Evolutionary conservation across 768 basidiomycete genomes (phyloP), one percentile per base, ranked within the genome.

Genomic region (Naganishia antarctica): DNA sequence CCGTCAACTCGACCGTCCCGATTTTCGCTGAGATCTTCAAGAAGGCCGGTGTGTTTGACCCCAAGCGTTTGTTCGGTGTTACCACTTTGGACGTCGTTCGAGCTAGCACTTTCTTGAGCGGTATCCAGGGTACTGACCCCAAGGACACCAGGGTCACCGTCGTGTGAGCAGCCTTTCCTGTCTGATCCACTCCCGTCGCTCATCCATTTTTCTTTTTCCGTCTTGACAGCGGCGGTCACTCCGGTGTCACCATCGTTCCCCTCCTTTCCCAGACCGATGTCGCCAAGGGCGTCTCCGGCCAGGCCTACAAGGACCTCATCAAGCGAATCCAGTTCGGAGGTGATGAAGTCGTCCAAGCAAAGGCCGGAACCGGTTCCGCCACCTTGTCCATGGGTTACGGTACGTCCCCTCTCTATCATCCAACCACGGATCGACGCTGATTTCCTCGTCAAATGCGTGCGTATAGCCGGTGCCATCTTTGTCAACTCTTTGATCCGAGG

Each of bases 41-140:
- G 80, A 89, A 91, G 78, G 88, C 88, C 13, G 92, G 92, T 66
- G 89, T 89, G 65, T 97, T 88, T 81, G 85, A 99, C 82, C 90
- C 91, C 61, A 81, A 81, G 65, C 88, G 84, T 70, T 78, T 98
- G 73, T 98, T 96, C 78, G 96, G 94, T 83, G 88, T 99, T 68
- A 97, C 94, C 75, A 91, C 93, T 74, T 90, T 99, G 75, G 94
- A 99, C 74, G 91, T 99, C 72, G 93, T 98, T 79, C 91, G 94
- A 71, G 86, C 94, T 37, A 85, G 90, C 47, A 90, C 90, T 65
- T 98, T 98, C 85, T 84, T 91, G 63, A 83, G 85, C 23, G 90
- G 91, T 77, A 81, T 87, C 68, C 75, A 87, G 67, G 84, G 84
- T 41, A 68, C 69, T 57, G 84, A 78, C 71, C 72, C 91, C 58